Percentiles rank a stretch among this genome's conserved stretches.
phyloP scores from a whole-genome alignment of 1,139 yeast species.

The Geotrichum aggregatum region DNA sequence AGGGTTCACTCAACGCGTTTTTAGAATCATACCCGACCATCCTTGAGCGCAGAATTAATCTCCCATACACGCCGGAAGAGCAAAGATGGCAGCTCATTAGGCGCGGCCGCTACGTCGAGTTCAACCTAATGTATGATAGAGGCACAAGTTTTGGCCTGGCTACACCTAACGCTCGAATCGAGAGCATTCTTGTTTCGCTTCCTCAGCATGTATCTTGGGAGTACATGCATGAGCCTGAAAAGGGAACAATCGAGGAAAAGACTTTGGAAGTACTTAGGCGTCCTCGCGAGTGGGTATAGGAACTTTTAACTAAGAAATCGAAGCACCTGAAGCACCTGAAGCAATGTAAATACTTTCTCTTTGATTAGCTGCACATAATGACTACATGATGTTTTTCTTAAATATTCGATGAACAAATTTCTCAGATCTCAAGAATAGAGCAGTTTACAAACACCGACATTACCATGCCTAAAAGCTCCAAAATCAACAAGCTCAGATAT shows the following conservation, averaged over 20 bases:
- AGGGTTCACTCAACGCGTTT: slow-evolving; percentile 81
- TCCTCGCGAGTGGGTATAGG: slow-evolving; percentile 68
- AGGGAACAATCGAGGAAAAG: slow-evolving; percentile 74
- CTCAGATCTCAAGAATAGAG: too few species aligned
- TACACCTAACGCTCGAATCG: slow-evolving; percentile 93
- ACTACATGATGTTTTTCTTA: too few species aligned
- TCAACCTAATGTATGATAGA: slow-evolving; percentile 89
- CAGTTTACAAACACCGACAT: too few species aligned
- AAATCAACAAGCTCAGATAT: too few species aligned
- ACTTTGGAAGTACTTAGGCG: slow-evolving; percentile 62
- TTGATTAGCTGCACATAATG: too few species aligned
- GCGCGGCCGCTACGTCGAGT: slow-evolving; percentile 95
- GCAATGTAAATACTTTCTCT: background rate
- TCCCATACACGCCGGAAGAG: slow-evolving; percentile 70
- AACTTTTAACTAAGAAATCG: background rate
- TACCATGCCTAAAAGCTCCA: too few species aligned
- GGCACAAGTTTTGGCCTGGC: slow-evolving; percentile 95
- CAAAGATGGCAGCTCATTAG: slow-evolving; percentile 92
- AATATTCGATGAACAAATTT: too few species aligned
- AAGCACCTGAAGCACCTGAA: background rate
- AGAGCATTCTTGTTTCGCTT: slow-evolving; percentile 84
- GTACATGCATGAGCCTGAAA: slow-evolving; percentile 80
- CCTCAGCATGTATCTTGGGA: slow-evolving; percentile 91
- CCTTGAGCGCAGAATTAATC: slow-evolving; percentile 64
- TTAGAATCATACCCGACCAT: slow-evolving; percentile 79